Percentiles rank a stretch among this genome's conserved stretches.
Evolutionary conservation across 2,329 filamentous ascomycete species (phyloP).

Genomic region (Calonectria hongkongensis): DNA sequence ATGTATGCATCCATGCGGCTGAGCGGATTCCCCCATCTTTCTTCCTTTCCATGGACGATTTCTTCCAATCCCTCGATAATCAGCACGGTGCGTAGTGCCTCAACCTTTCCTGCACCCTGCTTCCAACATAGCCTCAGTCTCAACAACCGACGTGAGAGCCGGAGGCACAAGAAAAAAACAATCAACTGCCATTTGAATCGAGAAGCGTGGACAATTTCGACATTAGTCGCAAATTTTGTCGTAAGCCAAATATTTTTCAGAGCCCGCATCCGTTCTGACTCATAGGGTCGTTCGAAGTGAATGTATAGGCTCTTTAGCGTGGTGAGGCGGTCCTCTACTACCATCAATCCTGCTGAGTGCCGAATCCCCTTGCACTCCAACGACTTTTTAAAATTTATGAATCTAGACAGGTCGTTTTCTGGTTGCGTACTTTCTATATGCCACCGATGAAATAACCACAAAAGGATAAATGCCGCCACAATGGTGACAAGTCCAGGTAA

Average conservation of each 20-base stretch:
- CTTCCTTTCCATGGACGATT: background rate
- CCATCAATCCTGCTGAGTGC: background rate
- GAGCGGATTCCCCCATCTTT: background rate
- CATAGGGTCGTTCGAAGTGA: background rate
- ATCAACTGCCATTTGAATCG: background rate
- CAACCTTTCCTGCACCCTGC: no score
- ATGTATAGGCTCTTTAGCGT: background rate
- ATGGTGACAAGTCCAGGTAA: background rate
- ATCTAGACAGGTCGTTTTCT: background rate
- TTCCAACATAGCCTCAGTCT: background rate
- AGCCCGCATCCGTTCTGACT: background rate
- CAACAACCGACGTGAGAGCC: background rate
- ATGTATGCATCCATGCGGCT: background rate
- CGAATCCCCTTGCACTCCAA: background rate
- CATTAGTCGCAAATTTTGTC: background rate
- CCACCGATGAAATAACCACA: background rate
- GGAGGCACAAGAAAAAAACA: background rate
- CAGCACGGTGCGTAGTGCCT: background rate
- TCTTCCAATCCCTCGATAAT: background rate
- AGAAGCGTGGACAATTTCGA: background rate
- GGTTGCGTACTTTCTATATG: background rate
- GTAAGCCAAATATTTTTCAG: background rate
- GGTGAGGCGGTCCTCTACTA: background rate
- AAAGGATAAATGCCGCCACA: background rate
- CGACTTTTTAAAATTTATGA: background rate